A percentile compares a stretch with the other conserved stretches of the same genome.
Conservation (phyloP, 768 basidiomycete genomes). For the Leucosporidium creatinivorum region DNA sequence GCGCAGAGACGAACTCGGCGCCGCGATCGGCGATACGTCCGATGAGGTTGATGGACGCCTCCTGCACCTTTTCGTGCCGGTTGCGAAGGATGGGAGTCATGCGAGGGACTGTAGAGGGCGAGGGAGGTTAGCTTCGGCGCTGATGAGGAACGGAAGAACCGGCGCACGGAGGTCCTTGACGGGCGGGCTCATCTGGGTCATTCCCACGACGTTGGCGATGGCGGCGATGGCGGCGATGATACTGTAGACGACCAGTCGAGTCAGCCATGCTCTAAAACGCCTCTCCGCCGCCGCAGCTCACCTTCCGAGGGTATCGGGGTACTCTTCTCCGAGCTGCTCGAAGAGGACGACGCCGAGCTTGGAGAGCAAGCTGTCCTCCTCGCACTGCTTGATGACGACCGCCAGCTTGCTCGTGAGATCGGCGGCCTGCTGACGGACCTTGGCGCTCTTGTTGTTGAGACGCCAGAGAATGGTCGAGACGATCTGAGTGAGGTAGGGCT, state of each 20-base stretch:
- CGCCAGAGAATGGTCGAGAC: constrained; percentile 99
- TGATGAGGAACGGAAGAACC: neutral
- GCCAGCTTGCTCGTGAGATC: constrained; percentile 92
- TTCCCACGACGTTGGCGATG: constrained; percentile 98
- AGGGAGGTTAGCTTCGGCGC: constrained; percentile 32
- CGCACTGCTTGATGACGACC: constrained; percentile 97
- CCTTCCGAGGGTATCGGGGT: constrained; percentile 90
- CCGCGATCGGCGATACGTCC: constrained; percentile 99
- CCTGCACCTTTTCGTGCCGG: constrained; percentile 98
- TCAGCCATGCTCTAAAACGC: neutral
- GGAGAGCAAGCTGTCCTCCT: constrained; percentile 89
- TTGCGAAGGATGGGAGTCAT: constrained; percentile 99
- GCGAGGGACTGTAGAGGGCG: constrained; percentile 66
- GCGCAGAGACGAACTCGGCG: constrained; percentile 94
- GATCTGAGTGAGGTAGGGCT: constrained; percentile 96
- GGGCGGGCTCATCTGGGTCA: constrained; percentile 99
- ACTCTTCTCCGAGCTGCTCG: constrained; percentile 98
- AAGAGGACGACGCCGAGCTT: constrained; percentile 94
- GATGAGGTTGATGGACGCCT: constrained; percentile 98
- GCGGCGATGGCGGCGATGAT: constrained; percentile 98
- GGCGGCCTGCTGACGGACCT: constrained; percentile 98
- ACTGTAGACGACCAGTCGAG: constrained; percentile 46
- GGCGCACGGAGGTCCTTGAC: constrained; percentile 94
- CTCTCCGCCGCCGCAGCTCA: constrained; percentile 34
- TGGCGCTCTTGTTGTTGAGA: constrained; percentile 97